phyloP scores from a whole-genome alignment of 139 green algal species.

The Axilococcus clingmanii region DNA sequence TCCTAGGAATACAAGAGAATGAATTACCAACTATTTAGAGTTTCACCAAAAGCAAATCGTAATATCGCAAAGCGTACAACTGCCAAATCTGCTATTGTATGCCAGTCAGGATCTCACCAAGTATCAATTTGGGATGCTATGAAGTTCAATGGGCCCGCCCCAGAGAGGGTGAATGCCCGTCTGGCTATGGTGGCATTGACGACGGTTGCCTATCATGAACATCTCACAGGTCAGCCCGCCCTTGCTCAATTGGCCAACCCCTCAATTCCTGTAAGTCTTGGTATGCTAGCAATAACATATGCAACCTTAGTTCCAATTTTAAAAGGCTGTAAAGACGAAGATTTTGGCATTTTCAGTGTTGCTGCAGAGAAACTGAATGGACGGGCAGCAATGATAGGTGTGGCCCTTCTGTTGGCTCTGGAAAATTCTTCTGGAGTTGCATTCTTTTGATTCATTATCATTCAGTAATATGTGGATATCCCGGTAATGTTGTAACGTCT shows the following conservation, averaged over 20 bases:
- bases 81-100: no score
- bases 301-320: constrained; percentile 59
- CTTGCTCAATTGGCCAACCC: constrained; percentile 29
- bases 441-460: constrained; percentile 41
- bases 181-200: constrained; percentile 73
- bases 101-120: no score
- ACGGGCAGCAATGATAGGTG: constrained; percentile 62
- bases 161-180: constrained; percentile 69
- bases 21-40: no score
- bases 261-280: constrained; percentile 1
- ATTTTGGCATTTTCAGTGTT: constrained; percentile 57
- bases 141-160: constrained; percentile 55
- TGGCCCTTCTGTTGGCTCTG: constrained; percentile 37
- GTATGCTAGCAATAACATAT: constrained; percentile 30
- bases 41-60: no score
- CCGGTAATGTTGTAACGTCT: constrained; percentile 25
- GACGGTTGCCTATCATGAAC: constrained; percentile 33
- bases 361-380: constrained; percentile 66
- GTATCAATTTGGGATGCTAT: constrained; percentile 34
- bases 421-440: constrained; percentile 38
- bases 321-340: constrained; percentile 57
- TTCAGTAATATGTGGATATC: constrained; percentile 7
- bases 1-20: no score
- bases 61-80: no score
- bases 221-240: constrained; percentile 34